A percentile compares a stretch with the other conserved stretches of the same genome.
phyloP scores from a whole-genome alignment of 2,329 filamentous ascomycete genomes.

The Penicillium brasilianum region DNA sequence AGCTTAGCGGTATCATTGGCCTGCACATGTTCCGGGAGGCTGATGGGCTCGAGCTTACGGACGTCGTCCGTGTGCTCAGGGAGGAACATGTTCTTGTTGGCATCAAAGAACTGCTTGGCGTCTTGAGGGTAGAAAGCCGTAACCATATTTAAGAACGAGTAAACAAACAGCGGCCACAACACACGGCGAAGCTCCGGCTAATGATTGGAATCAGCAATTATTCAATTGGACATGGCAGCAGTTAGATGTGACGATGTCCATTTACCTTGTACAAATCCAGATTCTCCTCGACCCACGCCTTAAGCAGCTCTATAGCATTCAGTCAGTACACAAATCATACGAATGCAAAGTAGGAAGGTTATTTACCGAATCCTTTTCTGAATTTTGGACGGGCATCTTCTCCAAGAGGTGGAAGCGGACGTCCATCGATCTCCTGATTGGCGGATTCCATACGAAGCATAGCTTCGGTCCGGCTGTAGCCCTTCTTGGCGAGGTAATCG shows the following conservation, averaged over 20 bases:
- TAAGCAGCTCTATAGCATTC: constrained; percentile 62
- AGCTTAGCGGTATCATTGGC: constrained; percentile 78
- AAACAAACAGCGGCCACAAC: constrained; percentile 92
- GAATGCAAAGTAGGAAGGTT: background rate
- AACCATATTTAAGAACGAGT: constrained; percentile 84
- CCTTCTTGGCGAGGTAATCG: constrained; percentile 94
- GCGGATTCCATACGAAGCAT: constrained; percentile 90
- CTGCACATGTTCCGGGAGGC: constrained; percentile 75
- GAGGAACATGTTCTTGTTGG: constrained; percentile 72
- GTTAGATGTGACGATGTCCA: background rate
- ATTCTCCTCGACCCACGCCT: constrained; percentile 86
- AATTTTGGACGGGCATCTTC: constrained; percentile 83
- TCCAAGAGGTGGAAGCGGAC: constrained; percentile 68
- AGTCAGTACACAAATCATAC: constrained; percentile 9
- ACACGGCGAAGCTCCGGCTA: constrained; percentile 86
- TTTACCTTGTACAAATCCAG: constrained; percentile 89
- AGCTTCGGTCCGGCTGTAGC: constrained; percentile 89
- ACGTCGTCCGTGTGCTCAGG: constrained; percentile 81
- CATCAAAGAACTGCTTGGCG: constrained; percentile 72
- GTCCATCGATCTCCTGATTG: constrained; percentile 78
- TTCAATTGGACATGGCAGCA: background rate
- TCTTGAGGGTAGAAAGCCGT: constrained; percentile 73
- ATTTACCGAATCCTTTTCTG: constrained; percentile 67
- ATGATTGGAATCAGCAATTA: constrained; percentile 17
- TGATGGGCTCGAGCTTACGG: constrained; percentile 73